These are phyloP conservation scores for Monosporozyma yasuniensis DNA, from an alignment of 805 yeast species.

Conservation along the genomic window DNA sequence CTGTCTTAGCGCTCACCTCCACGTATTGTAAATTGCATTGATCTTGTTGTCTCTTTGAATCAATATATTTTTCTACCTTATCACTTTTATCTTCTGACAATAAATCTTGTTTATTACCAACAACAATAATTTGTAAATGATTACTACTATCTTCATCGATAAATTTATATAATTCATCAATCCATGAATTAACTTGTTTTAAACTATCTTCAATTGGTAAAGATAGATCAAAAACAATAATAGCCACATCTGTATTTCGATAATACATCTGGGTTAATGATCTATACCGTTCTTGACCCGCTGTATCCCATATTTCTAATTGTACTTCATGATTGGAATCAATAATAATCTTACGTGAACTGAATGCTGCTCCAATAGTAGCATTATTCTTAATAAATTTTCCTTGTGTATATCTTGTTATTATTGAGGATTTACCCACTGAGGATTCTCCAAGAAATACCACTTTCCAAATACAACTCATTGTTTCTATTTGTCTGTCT, in stretches of 20 bases:
- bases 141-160: slow-evolving; percentile 38
- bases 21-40: background rate
- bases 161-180: slow-evolving; percentile 49
- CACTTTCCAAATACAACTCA: slow-evolving; percentile 32
- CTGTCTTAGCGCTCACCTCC: slow-evolving; percentile 49
- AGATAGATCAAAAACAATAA: slow-evolving; percentile 65
- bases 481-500: background rate
- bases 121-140: slow-evolving; percentile 48
- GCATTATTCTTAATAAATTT: slow-evolving; percentile 71
- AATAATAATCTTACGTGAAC: slow-evolving; percentile 57
- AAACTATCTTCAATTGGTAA: slow-evolving; percentile 48
- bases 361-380: slow-evolving; percentile 78
- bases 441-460: slow-evolving; percentile 61
- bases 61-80: background rate
- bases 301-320: slow-evolving; percentile 81
- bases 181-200: slow-evolving; percentile 71
- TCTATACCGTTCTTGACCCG: slow-evolving; percentile 75
- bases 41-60: background rate
- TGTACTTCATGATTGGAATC: slow-evolving; percentile 44
- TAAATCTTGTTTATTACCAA: slow-evolving; percentile 72
- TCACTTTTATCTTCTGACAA: slow-evolving; percentile 35
- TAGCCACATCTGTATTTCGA: slow-evolving; percentile 70
- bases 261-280: slow-evolving; percentile 79
- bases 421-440: slow-evolving; percentile 60
- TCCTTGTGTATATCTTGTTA: slow-evolving; percentile 62